These are phyloP conservation scores for Boletus fagicola DNA, from an alignment of 768 basidiomycete genomes.

Conservation along the genomic window DNA sequence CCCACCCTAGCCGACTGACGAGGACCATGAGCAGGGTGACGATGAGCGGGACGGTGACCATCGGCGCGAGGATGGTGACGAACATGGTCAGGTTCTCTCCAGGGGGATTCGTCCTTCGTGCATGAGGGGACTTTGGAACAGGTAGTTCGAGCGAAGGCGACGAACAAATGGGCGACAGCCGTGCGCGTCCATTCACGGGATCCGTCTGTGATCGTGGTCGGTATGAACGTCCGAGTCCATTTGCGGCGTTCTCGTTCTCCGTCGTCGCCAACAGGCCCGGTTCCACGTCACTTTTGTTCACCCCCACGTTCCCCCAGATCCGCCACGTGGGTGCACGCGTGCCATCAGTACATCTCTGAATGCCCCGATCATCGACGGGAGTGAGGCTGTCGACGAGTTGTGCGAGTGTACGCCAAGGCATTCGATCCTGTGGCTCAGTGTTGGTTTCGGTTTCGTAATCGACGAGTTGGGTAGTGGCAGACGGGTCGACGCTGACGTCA, in stretches of 20 bases:
- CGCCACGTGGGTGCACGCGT: slow-evolving; percentile 4
- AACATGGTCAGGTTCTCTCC: too few species aligned
- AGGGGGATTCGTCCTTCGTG: slow-evolving; percentile 25
- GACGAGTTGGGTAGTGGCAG: background rate
- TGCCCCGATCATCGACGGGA: slow-evolving; percentile 21
- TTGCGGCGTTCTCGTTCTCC: background rate
- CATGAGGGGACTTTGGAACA: background rate
- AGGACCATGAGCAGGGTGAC: slow-evolving; percentile 75
- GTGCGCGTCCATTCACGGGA: background rate
- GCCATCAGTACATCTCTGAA: slow-evolving; percentile 17
- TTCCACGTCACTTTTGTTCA: slow-evolving; percentile 6
- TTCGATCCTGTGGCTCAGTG: background rate
- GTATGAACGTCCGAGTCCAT: background rate
- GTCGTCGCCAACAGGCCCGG: background rate
- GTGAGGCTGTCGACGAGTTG: slow-evolving; percentile 17
- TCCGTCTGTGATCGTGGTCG: background rate
- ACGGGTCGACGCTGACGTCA: background rate
- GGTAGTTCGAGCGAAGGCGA: background rate
- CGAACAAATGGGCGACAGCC: background rate
- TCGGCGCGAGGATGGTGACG: slow-evolving; percentile 77
- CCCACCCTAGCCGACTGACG: slow-evolving; percentile 49
- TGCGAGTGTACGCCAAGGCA: slow-evolving; percentile 3
- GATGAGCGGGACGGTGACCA: slow-evolving; percentile 80
- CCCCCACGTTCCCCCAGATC: background rate
- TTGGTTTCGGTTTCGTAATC: slow-evolving; percentile 2